A percentile compares a stretch with the other conserved stretches of the same genome.
Evolutionary conservation across 352 stramenopile species (phyloP).

Genomic region (Pythium periplocum): DNA sequence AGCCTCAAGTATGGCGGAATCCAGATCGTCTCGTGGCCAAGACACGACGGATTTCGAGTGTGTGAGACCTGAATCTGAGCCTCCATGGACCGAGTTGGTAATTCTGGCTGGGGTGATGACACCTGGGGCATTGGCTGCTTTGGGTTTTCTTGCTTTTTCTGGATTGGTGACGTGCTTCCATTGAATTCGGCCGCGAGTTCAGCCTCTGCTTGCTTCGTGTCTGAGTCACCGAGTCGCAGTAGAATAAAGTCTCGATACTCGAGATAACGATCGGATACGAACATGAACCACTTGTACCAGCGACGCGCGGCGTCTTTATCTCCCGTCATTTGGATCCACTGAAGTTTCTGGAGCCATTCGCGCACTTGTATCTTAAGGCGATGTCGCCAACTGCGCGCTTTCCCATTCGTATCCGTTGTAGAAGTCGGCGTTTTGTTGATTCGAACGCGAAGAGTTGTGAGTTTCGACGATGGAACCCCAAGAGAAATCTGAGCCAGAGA

Average conservation of each 20-base stretch:
- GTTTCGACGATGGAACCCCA: neutral
- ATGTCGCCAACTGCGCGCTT: conserved; percentile 4
- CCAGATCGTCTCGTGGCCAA: conserved; percentile 12
- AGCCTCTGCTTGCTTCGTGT: conserved; percentile 1
- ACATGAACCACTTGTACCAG: conserved; percentile 1
- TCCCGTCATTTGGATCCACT: conserved; percentile 14
- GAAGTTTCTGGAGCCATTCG: conserved; percentile 8
- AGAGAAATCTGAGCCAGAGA: conserved; percentile 1
- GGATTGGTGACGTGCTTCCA: neutral
- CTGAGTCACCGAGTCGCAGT: conserved; percentile 1
- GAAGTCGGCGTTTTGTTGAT: neutral
- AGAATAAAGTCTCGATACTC: conserved; percentile 3
- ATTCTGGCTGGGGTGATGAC: neutral
- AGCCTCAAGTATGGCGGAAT: conserved; percentile 12
- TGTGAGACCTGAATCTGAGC: neutral
- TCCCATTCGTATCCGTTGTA: neutral
- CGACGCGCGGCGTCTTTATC: neutral
- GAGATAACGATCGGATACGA: neutral
- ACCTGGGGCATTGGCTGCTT: neutral
- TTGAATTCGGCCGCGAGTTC: neutral
- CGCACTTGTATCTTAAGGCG: conserved; percentile 6
- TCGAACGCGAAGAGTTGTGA: neutral
- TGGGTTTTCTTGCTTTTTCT: neutral
- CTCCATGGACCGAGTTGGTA: conserved; percentile 1
- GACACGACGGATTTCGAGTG: conserved; percentile 8